Evolutionary conservation across 2,329 filamentous ascomycete species (phyloP).

Genomic region (Phialemonium atrogriseum): DNA sequence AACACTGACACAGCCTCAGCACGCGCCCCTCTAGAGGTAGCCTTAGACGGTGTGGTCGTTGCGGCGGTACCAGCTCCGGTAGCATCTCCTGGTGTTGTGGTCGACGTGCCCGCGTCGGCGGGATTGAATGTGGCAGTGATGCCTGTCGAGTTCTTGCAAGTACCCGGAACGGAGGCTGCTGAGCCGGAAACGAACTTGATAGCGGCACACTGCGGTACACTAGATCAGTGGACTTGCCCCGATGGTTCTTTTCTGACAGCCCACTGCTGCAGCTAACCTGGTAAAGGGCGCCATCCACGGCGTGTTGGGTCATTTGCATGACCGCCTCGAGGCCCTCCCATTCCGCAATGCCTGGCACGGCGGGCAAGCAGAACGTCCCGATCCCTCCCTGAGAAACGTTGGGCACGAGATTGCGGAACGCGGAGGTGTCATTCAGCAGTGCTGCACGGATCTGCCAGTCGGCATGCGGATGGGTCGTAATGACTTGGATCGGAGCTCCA

Average conservation of each 20-base stretch:
- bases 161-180: conserved; percentile 1
- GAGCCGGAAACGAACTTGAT: conserved; percentile 3
- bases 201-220: conserved; percentile 4
- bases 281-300: conserved; percentile 2
- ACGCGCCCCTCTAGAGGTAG: no score
- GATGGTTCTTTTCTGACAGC: no score
- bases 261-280: no score
- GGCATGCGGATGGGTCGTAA: conserved; percentile 1
- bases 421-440: conserved; percentile 2
- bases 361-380: background rate
- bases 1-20: no score
- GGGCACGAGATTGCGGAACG: background rate
- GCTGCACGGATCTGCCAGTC: conserved; percentile 1
- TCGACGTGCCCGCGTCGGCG: no score
- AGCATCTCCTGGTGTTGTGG: no score
- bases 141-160: conserved; percentile 1
- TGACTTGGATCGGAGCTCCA: conserved; percentile 2
- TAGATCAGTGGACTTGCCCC: no score
- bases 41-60: no score
- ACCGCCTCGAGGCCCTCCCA: conserved; percentile 3
- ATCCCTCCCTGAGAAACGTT: background rate
- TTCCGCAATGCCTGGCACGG: background rate
- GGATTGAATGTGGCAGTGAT: no score
- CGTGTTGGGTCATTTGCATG: conserved; percentile 2
- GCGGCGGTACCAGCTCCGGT: no score